Conservation (phyloP, 208 protist species). For the Trypanosoma cruzi region DNA sequence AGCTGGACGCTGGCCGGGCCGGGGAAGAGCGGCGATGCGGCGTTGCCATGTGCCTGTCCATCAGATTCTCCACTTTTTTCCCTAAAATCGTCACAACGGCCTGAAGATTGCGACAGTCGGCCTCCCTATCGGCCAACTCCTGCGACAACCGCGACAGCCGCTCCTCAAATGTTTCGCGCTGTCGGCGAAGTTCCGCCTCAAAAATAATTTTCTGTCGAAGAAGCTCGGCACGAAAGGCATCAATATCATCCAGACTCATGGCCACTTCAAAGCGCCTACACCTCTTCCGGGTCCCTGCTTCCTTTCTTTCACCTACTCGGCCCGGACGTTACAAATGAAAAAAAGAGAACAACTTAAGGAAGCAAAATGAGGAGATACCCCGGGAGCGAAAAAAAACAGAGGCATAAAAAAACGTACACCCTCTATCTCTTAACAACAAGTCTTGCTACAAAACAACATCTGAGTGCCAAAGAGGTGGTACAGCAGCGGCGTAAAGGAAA, state of each 20-base stretch:
- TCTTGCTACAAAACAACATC: no score
- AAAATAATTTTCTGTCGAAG: conserved; percentile 91
- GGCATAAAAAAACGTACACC: not conserved
- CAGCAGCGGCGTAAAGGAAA: no score
- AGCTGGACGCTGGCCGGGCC: conserved; percentile 27
- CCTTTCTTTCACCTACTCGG: not conserved
- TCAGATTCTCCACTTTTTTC: conserved; percentile 75
- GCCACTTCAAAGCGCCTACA: not conserved
- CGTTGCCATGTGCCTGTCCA: conserved; percentile 32
- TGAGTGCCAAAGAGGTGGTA: no score
- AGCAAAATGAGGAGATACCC: conserved; percentile 2
- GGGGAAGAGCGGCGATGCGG: conserved; percentile 53
- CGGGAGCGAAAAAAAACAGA: not conserved
- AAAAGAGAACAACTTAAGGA: not conserved
- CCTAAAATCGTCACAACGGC: conserved; percentile 88
- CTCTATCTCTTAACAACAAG: no score
- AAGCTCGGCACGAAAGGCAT: conserved; percentile 82
- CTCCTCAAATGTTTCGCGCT: conserved; percentile 81
- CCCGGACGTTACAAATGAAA: not conserved
- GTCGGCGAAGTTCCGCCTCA: conserved; percentile 81
- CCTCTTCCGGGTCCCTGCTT: not conserved
- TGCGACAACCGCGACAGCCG: conserved; percentile 49
- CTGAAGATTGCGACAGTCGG: conserved; percentile 90
- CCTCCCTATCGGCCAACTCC: conserved; percentile 84
- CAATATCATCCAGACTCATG: conserved; percentile 65